phyloP scores from a whole-genome alignment of 331 rosid genomes.

The Spiraea crenata region DNA sequence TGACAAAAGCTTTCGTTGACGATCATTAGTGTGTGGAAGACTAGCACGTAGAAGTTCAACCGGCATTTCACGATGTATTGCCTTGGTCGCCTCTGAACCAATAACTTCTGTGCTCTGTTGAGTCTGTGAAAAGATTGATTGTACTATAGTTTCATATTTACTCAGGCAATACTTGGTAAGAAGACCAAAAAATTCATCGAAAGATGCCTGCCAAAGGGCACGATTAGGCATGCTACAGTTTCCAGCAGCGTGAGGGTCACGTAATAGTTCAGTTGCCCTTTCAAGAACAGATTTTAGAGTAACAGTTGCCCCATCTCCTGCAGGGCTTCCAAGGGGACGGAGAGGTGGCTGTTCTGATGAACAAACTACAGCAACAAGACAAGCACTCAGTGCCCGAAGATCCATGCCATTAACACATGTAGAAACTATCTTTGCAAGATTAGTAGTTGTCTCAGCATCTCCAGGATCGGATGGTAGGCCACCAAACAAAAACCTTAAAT shows the following conservation, averaged over 20 bases:
- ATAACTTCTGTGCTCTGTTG: slow-evolving; percentile 39
- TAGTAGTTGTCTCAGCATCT: slow-evolving; percentile 44
- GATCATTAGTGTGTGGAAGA: slow-evolving; percentile 76
- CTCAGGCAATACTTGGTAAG: slow-evolving; percentile 65
- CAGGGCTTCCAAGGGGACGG: slow-evolving; percentile 61
- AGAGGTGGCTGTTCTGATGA: slow-evolving; percentile 83
- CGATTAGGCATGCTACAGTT: slow-evolving; percentile 45
- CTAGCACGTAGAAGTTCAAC: slow-evolving; percentile 77
- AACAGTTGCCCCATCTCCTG: slow-evolving; percentile 62
- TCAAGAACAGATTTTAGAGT: slow-evolving; percentile 62
- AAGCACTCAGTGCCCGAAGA: slow-evolving; percentile 64
- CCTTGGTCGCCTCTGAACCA: slow-evolving; percentile 58
- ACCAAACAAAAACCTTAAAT: slow-evolving; percentile 66
- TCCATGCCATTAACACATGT: slow-evolving; percentile 62
- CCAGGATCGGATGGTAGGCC: slow-evolving; percentile 54
- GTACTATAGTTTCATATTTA: slow-evolving; percentile 60
- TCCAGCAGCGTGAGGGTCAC: slow-evolving; percentile 47
- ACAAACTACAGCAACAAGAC: slow-evolving; percentile 77
- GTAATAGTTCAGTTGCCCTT: slow-evolving; percentile 55
- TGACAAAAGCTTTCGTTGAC: slow-evolving; percentile 53
- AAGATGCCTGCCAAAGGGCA: slow-evolving; percentile 72
- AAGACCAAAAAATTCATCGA: slow-evolving; percentile 63
- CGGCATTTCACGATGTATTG: slow-evolving; percentile 64
- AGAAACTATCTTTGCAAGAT: slow-evolving; percentile 57
- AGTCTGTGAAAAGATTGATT: slow-evolving; percentile 40